These are phyloP conservation scores for Nothophytophthora sp. DNA, from an alignment of 352 stramenopile genomes.

Conservation along the genomic window DNA sequence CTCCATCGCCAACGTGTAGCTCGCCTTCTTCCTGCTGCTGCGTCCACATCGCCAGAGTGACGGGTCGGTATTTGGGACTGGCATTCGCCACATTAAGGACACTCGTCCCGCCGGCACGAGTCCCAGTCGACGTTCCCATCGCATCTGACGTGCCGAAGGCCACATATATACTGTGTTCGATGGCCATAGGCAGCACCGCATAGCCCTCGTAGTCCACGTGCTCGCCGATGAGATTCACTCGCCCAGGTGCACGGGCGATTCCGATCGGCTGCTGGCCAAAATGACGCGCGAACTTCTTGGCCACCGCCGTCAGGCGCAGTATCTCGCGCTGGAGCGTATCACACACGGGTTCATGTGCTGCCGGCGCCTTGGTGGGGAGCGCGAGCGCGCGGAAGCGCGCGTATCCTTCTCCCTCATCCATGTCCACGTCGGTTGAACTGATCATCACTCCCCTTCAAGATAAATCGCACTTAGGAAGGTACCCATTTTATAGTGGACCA, in stretches of 20 bases:
- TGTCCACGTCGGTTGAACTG: conserved; percentile 29
- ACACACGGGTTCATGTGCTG: too few relatives aligned
- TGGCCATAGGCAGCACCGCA: conserved; percentile 81
- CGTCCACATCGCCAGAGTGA: conserved; percentile 7
- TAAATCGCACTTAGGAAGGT: conserved; percentile 17
- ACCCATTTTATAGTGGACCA: too few relatives aligned
- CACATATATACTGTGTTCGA: conserved; percentile 59
- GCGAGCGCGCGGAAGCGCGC: conserved; percentile 14
- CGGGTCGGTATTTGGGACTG: conserved; percentile 21
- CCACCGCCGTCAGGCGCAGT: too few relatives aligned
- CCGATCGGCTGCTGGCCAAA: conserved; percentile 32
- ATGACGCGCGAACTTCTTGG: conserved; percentile 22
- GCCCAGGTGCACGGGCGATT: conserved; percentile 61
- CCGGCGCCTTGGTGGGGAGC: too few relatives aligned
- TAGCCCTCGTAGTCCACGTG: conserved; percentile 90
- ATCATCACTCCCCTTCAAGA: conserved; percentile 11
- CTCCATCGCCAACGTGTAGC: too few relatives aligned
- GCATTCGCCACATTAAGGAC: conserved; percentile 20
- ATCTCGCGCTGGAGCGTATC: too few relatives aligned
- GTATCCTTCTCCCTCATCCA: too few relatives aligned
- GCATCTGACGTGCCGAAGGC: conserved; percentile 32
- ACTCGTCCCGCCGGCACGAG: neutral
- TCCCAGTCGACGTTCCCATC: neutral
- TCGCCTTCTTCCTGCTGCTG: conserved; percentile 5
- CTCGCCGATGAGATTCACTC: conserved; percentile 89